These are phyloP conservation scores for Batrachochytrium dendrobatidis DNA, from an alignment of 371 early-diverging fungal species.

Conservation along the genomic window DNA sequence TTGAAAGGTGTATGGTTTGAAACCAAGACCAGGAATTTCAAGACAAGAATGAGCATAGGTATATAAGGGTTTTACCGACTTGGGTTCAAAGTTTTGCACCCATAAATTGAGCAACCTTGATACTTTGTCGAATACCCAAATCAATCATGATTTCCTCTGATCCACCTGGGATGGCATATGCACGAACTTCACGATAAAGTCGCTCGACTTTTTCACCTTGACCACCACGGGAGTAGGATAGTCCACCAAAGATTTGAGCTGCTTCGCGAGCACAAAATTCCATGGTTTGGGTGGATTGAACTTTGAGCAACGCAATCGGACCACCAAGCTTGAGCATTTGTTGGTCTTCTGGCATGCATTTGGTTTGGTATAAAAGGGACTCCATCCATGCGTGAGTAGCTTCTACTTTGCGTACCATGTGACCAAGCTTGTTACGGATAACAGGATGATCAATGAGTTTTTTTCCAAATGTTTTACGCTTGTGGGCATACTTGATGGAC, in stretches of 20 bases:
- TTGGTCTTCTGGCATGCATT: constrained; percentile 55
- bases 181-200: constrained; percentile 79
- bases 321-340: constrained; percentile 73
- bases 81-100: constrained; percentile 41
- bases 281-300: constrained; percentile 76
- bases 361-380: constrained; percentile 54
- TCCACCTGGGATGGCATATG: constrained; percentile 86
- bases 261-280: constrained; percentile 87
- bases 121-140: constrained; percentile 68
- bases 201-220: constrained; percentile 85
- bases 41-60: neutral
- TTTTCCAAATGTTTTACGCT: constrained; percentile 81
- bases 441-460: constrained; percentile 55
- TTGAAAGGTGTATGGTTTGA: no score
- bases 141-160: constrained; percentile 71
- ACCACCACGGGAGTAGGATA: constrained; percentile 76
- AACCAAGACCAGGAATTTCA: no score
- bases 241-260: constrained; percentile 86
- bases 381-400: constrained; percentile 86
- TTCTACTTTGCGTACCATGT: constrained; percentile 80
- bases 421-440: constrained; percentile 39
- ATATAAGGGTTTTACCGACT: neutral
- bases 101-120: constrained; percentile 63
- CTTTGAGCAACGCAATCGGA: constrained; percentile 81
- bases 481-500: constrained; percentile 74